phyloP scores from a whole-genome alignment of 2,329 filamentous ascomycete species.

The Alternaria solani region DNA sequence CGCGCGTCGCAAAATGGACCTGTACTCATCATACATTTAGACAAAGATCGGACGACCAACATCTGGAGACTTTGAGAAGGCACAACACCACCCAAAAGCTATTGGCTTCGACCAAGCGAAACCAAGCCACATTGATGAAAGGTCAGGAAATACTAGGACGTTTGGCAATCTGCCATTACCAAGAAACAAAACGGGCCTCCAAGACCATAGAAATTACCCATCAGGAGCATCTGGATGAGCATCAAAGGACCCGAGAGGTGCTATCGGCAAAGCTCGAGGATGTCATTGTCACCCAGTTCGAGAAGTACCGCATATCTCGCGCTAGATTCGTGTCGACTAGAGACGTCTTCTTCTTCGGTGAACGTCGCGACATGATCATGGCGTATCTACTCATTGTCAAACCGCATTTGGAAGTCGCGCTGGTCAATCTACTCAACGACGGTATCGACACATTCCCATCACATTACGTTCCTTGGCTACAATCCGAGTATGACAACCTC shows the following conservation, averaged over 20 bases:
- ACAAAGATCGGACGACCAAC: not conserved
- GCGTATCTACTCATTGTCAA: slow-evolving; percentile 12
- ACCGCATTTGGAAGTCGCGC: not conserved
- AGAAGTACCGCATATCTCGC: not conserved
- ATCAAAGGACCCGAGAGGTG: slow-evolving; percentile 7
- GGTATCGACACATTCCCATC: not conserved
- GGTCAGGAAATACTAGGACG: slow-evolving; percentile 3
- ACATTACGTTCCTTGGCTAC: slow-evolving; percentile 3
- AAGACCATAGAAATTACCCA: not conserved
- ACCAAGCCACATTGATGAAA: not conserved
- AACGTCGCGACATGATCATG: slow-evolving; percentile 17
- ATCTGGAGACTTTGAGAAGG: not conserved
- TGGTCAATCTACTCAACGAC: not conserved
- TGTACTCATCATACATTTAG: not conserved
- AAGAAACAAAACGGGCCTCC: not conserved
- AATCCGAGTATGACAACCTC: slow-evolving; percentile 12
- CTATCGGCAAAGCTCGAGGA: slow-evolving; percentile 1
- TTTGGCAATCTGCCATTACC: not conserved
- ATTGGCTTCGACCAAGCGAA: not conserved
- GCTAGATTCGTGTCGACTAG: not conserved
- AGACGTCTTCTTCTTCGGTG: slow-evolving; percentile 13
- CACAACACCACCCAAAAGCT: not conserved
- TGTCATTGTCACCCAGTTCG: slow-evolving; percentile 1
- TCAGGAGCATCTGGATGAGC: not conserved
- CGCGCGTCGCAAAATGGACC: not conserved